A percentile compares a stretch with the other conserved stretches of the same genome.
Conservation (phyloP, 371 early-diverging fungal species). For the Entomophthora muscae region DNA sequence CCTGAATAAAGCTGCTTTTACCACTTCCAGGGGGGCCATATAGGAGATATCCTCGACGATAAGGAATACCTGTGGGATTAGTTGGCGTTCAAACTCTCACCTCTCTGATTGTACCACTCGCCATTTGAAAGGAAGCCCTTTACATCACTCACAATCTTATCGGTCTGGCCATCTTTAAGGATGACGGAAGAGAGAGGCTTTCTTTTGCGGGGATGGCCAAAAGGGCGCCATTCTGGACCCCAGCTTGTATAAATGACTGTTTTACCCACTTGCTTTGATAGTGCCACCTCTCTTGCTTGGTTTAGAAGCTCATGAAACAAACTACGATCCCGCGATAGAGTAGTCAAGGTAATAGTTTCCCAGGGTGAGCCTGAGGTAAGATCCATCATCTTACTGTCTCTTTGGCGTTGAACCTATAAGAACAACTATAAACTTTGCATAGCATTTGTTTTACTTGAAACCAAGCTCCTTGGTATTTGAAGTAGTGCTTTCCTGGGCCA, state of each 20-base stretch:
- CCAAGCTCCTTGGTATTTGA: constrained; percentile 68
- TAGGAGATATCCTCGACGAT: constrained; percentile 91
- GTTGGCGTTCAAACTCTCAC: constrained; percentile 16
- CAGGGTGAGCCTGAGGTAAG: constrained; percentile 75
- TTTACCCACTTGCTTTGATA: constrained; percentile 78
- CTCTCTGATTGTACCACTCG: constrained; percentile 88
- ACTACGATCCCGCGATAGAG: constrained; percentile 56
- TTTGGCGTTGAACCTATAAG: constrained; percentile 46
- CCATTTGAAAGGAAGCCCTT: constrained; percentile 68
- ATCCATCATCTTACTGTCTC: constrained; percentile 78
- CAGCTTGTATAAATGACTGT: constrained; percentile 87
- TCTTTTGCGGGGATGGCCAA: constrained; percentile 80
- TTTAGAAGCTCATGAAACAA: constrained; percentile 54
- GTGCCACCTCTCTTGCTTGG: constrained; percentile 69
- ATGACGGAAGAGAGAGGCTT: constrained; percentile 75
- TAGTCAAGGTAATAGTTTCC: constrained; percentile 89
- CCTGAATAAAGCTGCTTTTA: constrained; percentile 95
- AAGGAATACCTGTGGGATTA: constrained; percentile 59
- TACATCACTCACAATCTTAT: constrained; percentile 68
- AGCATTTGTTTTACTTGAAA: constrained; percentile 56
- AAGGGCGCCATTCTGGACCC: constrained; percentile 94
- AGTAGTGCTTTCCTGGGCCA: constrained; percentile 81
- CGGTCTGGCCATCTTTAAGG: constrained; percentile 54
- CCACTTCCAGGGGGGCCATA: constrained; percentile 99
- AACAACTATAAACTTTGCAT: too few species aligned